Base-by-base conservation (phyloP, 495 filamentous ascomycete species). In the Filosporella fistucella region DNA sequence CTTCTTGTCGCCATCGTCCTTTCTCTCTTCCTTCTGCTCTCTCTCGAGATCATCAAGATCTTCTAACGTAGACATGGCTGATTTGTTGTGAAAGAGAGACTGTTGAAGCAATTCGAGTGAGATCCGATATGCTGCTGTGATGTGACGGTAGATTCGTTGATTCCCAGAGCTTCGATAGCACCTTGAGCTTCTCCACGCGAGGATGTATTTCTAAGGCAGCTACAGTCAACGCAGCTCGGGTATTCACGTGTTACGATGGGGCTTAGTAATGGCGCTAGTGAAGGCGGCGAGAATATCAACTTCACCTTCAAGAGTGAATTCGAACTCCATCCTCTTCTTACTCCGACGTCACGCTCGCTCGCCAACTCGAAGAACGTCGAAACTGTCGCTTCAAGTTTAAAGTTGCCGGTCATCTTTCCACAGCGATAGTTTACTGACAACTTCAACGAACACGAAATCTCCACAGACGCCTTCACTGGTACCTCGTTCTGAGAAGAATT, bases 11-110 rank as follows among this genome's bases (percentile, higher is more conserved):
- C 79, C 81, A 63, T 86, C 80, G 62, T 89, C 82, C 73, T 87
- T 86, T 63, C 78, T 71, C 38, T 74, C 71, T 49, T 75, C 71
- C 56, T 72, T 70, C 44, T 68, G 65, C 59, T 91, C 88, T 52
- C 83, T 80, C 74, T 91, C 87, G 60, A 87, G 82, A 59, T 69
- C 70, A 54, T 75, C 68, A 52, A 75, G 51, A 69, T 91, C 85
- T 76, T 91, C 88, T 61, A 86, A 75, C 48, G 88, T 91, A 46
- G 89, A 88, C 89, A 94, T 94, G 14, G 24, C 28, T 22, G 33
- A 23, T 42, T 36, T 21, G 21, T 33, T 33, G 26, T 13, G 23
- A 33, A 4, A n/a, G n/a, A 9, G 22, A n/a, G 13, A 12, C 35
- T 20, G 43, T 26, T 0, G 26, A 34, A n/a, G 17, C 9, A 18